Base-by-base conservation (phyloP, 192 early-diverging fungal species). In the Podila clonocystis region DNA sequence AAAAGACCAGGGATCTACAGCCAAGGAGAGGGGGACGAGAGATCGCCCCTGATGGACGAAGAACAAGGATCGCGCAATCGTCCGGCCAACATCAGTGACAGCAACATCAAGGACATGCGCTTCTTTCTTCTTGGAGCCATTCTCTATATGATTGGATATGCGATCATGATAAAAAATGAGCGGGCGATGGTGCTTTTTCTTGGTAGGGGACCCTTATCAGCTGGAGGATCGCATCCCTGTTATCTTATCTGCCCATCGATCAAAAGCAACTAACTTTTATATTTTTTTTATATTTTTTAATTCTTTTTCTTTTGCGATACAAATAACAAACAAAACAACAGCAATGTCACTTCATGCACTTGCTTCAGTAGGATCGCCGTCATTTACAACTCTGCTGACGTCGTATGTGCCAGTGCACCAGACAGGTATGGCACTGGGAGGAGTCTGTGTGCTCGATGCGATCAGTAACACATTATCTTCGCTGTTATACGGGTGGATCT, bases 351-450 rank as follows among this genome's bases (percentile, higher is more conserved):
- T 74, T 3, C 72, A 62, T 29, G 17, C 65, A 3, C 31, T 74
- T n/a, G 58, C 48, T 1, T 74, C 72, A 5, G 49, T 74, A 9
- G 65, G 58, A 13, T 3, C 15, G 5, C 58, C 65, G 7, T 49
- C 65, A 17, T 67, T 74, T 29, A 59, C 24, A 0, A 67, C 65
- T 4, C 45, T 74, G 29, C 30, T 74, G 45, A 74, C 65, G 31
- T 36, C 65, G 45, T 74, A 50, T 41, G 49, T 74, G 3, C 72
- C 64, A 17, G 22, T 50, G 4, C 41, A 74, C 22, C 64, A 67
- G 65, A 66, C 64, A 41, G 72, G 72, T 3, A 74, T 33, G 49
- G 72, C 65, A 3, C 38, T 74, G 17, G 72, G 72, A 31, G 65
- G 72, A 1, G 29, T 74, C 41, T 26, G 22, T 28, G 65, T 74